Conservation (phyloP, 768 basidiomycete species). For the Pleurotus giganteus region DNA sequence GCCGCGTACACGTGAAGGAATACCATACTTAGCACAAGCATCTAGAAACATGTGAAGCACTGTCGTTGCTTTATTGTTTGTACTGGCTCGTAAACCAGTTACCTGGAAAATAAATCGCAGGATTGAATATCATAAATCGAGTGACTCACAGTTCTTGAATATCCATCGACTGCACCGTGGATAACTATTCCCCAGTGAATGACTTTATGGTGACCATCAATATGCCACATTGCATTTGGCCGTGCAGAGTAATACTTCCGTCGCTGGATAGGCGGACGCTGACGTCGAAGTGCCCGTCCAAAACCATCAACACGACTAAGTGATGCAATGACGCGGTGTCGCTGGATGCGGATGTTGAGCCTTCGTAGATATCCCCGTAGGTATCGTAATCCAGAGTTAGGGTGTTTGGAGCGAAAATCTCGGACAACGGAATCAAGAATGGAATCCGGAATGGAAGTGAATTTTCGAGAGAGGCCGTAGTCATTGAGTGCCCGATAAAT, state of each 20-base stretch:
- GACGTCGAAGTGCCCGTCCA: constrained; percentile 15
- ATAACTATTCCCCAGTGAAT: constrained; percentile 24
- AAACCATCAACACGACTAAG: constrained; percentile 23
- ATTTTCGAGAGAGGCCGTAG: background rate
- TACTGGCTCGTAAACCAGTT: constrained; percentile 21
- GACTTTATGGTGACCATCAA: constrained; percentile 33
- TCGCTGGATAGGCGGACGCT: constrained; percentile 13
- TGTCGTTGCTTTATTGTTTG: constrained; percentile 26
- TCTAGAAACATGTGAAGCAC: constrained; percentile 24
- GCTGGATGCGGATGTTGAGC: constrained; percentile 22
- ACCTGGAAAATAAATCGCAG: constrained; percentile 21
- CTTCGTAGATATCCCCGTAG: constrained; percentile 21
- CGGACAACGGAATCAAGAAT: constrained; percentile 13
- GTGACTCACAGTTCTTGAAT: constrained; percentile 16
- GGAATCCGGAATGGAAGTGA: constrained; percentile 11
- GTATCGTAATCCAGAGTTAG: constrained; percentile 24
- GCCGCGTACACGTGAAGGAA: constrained; percentile 29
- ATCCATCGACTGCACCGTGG: constrained; percentile 21
- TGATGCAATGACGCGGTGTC: constrained; percentile 14
- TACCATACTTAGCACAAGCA: constrained; percentile 18
- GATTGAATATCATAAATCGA: constrained; percentile 26
- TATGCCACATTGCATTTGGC: constrained; percentile 28
- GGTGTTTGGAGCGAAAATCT: constrained; percentile 7
- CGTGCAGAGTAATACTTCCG: constrained; percentile 16
- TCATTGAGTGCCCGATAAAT: background rate